Evolutionary conservation across 2,329 filamentous ascomycete species (phyloP), one percentile per base, ranked within the genome.

Genomic region (Penicillium sumatraense): DNA sequence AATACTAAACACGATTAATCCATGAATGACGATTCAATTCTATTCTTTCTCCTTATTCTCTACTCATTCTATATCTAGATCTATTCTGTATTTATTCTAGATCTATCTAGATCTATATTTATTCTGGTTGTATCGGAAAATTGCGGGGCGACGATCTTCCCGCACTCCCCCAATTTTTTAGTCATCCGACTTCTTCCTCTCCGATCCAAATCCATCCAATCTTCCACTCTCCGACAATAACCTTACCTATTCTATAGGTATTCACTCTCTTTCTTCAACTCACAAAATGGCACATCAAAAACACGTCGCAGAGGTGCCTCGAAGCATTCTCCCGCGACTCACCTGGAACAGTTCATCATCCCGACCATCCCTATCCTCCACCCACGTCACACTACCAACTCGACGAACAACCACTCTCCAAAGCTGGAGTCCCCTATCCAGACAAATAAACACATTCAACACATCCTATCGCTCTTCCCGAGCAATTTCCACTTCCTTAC

Each of bases 231-330:
- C 21, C 36, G 24, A 14, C 36, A 40, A 14, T 18, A 40, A 23
- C 3, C 24, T 41, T 24, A 8, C 3, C 36, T 3, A 23, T 18
- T 38, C 13, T 11, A 5, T 35, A n/a, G n/a, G n/a, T n/a, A n/a
- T n/a, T n/a, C n/a, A n/a, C n/a, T n/a, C n/a, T 35, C 31, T 5
- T 35, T n/a, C 4, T 36, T n/a, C 33, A 16, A 16, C 18, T 16
- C 16, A 36, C 33, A 36, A 21, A 20, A 80, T 79, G 77, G 71
- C 75, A 38, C 69, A 72, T 46, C 69, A 72, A 51, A 78, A 77
- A 59, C 67, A 72, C 8, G 70, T 78, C 60, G 68, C 68, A 21
- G 75, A 77, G 57, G 67, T 77, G n/a, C 75, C 77, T 41, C 75
- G 76, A 41, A 75, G 72, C 51, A 65, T 78, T 27, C 68, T 77